A percentile compares a stretch with the other conserved stretches of the same genome.
Conservation (phyloP, 2,329 filamentous ascomycete species). For the Exophiala bonariae region DNA sequence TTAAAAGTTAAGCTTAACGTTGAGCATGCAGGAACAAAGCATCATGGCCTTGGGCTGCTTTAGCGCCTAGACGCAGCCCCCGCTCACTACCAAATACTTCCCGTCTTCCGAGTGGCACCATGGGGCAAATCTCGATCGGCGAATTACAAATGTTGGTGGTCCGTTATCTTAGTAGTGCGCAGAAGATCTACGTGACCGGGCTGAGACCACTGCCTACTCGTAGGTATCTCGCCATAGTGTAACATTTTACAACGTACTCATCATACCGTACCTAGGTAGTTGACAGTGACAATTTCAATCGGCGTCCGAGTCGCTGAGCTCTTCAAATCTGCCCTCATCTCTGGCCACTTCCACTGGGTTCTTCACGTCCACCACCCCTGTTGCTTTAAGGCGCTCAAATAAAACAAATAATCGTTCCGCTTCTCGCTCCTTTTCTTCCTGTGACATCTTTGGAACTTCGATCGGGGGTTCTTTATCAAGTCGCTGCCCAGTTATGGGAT, state of each 20-base stretch:
- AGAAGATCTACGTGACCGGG: too few species aligned
- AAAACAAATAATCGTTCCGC: slow-evolving; percentile 86
- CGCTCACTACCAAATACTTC: not conserved
- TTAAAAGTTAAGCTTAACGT: slow-evolving; percentile 9
- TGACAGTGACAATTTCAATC: slow-evolving; percentile 15
- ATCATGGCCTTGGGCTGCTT: not conserved
- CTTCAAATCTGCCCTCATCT: slow-evolving; percentile 67
- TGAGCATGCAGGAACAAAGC: slow-evolving; percentile 11
- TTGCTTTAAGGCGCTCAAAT: slow-evolving; percentile 81
- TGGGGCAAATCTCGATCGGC: not conserved
- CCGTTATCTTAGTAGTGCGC: too few species aligned
- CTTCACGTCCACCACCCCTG: slow-evolving; percentile 73
- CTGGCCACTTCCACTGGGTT: slow-evolving; percentile 74
- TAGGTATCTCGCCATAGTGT: too few species aligned
- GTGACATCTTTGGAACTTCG: slow-evolving; percentile 73
- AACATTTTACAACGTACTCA: too few species aligned
- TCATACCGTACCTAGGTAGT: too few species aligned
- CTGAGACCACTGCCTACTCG: too few species aligned
- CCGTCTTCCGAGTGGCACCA: slow-evolving; percentile 24
- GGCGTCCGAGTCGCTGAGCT: slow-evolving; percentile 24
- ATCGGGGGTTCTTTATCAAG: slow-evolving; percentile 53
- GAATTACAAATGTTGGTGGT: too few species aligned
- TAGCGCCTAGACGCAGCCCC: not conserved
- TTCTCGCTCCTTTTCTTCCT: slow-evolving; percentile 89
- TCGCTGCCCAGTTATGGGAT: slow-evolving; percentile 85